These are phyloP conservation scores for Sporothrix inflata DNA, from an alignment of 2,329 filamentous ascomycete genomes.

Conservation along the genomic window DNA sequence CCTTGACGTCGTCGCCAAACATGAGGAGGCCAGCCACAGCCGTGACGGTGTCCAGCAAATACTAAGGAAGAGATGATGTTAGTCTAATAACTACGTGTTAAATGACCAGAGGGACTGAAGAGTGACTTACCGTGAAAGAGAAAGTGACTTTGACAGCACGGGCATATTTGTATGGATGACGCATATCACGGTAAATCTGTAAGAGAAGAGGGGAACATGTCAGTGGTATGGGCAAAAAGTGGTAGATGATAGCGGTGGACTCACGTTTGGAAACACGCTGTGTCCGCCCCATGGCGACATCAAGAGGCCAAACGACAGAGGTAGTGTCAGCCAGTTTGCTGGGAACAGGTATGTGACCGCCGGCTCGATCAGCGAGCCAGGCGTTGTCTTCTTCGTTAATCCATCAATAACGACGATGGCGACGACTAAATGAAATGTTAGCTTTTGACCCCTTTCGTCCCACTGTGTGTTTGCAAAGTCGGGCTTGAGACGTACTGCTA, in stretches of 20 bases:
- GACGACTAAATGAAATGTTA: constrained; percentile 63
- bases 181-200: constrained; percentile 65
- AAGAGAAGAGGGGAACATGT: not conserved
- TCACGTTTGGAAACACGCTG: constrained; percentile 76
- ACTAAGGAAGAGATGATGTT: constrained; percentile 49
- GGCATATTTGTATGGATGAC: constrained; percentile 78
- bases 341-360: constrained; percentile 82
- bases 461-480: no score
- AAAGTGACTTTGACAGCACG: constrained; percentile 41
- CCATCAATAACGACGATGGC: constrained; percentile 82
- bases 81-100: not conserved
- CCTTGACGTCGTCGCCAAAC: constrained; percentile 87
- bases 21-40: constrained; percentile 86
- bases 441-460: not conserved
- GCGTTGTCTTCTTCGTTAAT: constrained; percentile 75
- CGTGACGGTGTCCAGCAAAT: constrained; percentile 77
- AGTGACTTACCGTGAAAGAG: constrained; percentile 40
- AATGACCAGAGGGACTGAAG: not conserved
- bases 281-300: constrained; percentile 74
- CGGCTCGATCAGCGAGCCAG: constrained; percentile 82
- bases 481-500: constrained; percentile 65
- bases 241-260: not conserved
- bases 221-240: not conserved
- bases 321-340: constrained; percentile 81
- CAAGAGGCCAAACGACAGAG: constrained; percentile 84